Base-by-base conservation (phyloP, 2,329 filamentous ascomycete genomes). In the Ascochyta clinopodiicola region DNA sequence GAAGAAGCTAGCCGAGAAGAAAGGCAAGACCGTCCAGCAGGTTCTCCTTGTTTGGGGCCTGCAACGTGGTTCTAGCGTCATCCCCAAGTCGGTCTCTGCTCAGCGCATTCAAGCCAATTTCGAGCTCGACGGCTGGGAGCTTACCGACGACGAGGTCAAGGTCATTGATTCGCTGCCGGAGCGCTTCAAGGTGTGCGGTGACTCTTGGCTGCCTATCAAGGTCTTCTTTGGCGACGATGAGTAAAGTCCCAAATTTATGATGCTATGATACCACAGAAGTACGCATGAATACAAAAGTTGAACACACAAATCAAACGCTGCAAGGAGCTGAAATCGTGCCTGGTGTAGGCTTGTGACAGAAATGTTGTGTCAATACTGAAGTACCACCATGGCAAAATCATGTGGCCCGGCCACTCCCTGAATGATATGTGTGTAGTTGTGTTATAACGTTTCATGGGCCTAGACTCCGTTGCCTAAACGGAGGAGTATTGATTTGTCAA, bases 211-310 rank as follows among this genome's bases (percentile, higher is more conserved):
- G 68, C 90, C 90, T 0, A 76, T 90, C 57, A 88, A 87, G 82
- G 89, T 94, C 32, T 95, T 95, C 82, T 91, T 91, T 72, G 89
- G 89, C 7, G 89, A 93, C 67, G 89, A 92, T 69, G 89, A 93
- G 80, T 92, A 73, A 48, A 43, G 10, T 24, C 5, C 42, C 15
- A 36, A 12, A 7, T 3, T 40, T 34, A 61, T 51, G 51, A 63
- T 48, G 44, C 51, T 61, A 64, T 44, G 59, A 57, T 48, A 61
- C 44, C 19, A 54, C 34, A 42, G 17, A 32, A 34, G 17, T 51
- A 57, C 36, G 47, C 36, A 49, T n/a, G 35, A 54, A 54, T 39
- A 17, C n/a, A 43, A 44, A 25, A 29, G 9, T 36, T 44, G 22
- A 45, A 55, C 21, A 48, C 22, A 7, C 19, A 10, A 13, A 31